These are phyloP conservation scores for Plasmodium adleri DNA, from an alignment of 169 alveolate species.

Conservation along the genomic window DNA sequence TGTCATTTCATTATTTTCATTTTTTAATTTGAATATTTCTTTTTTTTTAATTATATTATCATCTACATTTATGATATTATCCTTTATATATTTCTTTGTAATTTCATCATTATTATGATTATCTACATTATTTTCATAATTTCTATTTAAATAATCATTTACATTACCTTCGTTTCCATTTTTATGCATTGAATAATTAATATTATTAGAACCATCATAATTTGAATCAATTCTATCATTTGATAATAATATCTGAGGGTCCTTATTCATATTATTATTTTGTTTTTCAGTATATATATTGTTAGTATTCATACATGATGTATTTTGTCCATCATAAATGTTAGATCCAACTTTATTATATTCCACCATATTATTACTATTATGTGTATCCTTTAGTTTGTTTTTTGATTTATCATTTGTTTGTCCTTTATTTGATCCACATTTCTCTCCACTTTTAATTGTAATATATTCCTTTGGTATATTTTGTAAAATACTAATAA, in stretches of 20 bases:
- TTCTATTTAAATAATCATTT: neutral
- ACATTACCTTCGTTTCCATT: neutral
- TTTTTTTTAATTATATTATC: slow-evolving; percentile 37
- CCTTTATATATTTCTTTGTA: slow-evolving; percentile 42
- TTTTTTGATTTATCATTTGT: neutral
- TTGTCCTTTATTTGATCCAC: neutral
- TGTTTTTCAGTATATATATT: neutral
- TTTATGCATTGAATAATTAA: neutral
- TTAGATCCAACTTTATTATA: neutral
- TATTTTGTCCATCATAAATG: neutral
- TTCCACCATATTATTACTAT: neutral
- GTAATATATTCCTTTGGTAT: slow-evolving; percentile 79
- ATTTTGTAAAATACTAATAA: slow-evolving; percentile 77
- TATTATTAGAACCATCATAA: neutral
- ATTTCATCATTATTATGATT: slow-evolving; percentile 24
- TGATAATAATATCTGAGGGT: too few species aligned
- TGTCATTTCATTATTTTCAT: slow-evolving; percentile 8
- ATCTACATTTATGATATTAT: slow-evolving; percentile 66
- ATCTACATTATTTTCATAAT: slow-evolving; percentile 11
- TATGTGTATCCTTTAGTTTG: neutral
- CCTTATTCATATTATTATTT: neutral
- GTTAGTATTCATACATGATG: neutral
- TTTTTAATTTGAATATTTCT: slow-evolving; percentile 18
- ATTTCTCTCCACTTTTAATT: slow-evolving; percentile 8
- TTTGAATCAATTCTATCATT: too few species aligned